phyloP scores from a whole-genome alignment of 2,329 filamentous ascomycete genomes.

The Paecilomyces formosus region DNA sequence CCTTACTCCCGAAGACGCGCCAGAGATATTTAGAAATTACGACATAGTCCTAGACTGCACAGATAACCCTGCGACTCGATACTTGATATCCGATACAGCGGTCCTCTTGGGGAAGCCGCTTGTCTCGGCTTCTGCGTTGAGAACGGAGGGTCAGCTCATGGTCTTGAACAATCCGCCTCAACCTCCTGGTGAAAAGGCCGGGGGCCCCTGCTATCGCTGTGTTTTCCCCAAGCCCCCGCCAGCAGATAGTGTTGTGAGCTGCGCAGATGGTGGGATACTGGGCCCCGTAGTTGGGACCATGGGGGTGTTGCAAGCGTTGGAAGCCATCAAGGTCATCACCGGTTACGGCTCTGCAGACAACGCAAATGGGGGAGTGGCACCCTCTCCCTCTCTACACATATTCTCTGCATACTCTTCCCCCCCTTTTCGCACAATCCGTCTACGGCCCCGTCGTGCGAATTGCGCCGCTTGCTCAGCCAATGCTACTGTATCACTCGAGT shows the following conservation, averaged over 20 bases:
- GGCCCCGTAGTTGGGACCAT: slow-evolving; percentile 89
- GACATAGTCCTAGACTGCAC: slow-evolving; percentile 91
- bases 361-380: slow-evolving; percentile 4
- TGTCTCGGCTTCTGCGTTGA: slow-evolving; percentile 81
- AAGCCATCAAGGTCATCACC: slow-evolving; percentile 76
- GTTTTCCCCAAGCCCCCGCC: slow-evolving; percentile 85
- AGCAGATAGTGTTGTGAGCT: slow-evolving; percentile 71
- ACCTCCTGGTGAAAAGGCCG: slow-evolving; percentile 47
- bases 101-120: slow-evolving; percentile 72
- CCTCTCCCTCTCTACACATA: slow-evolving; percentile 29
- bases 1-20: slow-evolving; percentile 62
- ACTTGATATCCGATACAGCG: slow-evolving; percentile 85
- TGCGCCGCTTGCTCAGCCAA: slow-evolving; percentile 70
- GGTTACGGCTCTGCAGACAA: slow-evolving; percentile 5
- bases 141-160: slow-evolving; percentile 83
- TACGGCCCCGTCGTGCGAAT: slow-evolving; percentile 60
- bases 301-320: slow-evolving; percentile 85
- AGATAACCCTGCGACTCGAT: slow-evolving; percentile 84
- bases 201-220: slow-evolving; percentile 88
- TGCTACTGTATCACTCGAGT: slow-evolving; percentile 55
- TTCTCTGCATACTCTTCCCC: slow-evolving; percentile 38
- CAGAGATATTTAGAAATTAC: slow-evolving; percentile 60
- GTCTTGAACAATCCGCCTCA: slow-evolving; percentile 74
- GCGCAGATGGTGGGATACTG: slow-evolving; percentile 86
- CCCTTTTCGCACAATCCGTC: slow-evolving; percentile 64